phyloP scores from a whole-genome alignment of 2,329 filamentous ascomycete species.

The Pseudogymnoascus sp. region DNA sequence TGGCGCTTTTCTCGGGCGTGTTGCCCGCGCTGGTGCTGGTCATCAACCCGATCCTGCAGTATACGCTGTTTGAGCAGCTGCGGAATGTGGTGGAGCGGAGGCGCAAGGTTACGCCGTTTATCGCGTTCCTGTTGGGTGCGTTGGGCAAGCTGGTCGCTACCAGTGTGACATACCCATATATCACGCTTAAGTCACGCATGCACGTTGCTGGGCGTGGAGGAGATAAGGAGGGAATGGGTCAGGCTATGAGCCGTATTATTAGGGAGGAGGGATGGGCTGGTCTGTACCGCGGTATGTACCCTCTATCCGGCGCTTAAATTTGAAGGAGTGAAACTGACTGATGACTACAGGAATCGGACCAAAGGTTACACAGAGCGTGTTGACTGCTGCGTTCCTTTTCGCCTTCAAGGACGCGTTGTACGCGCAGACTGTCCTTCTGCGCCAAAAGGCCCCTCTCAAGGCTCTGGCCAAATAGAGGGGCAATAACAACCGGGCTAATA shows the following conservation, averaged over 20 bases:
- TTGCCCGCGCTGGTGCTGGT: slow-evolving; percentile 88
- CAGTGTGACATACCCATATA: slow-evolving; percentile 92
- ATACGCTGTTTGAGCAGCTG: slow-evolving; percentile 97
- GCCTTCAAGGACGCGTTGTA: slow-evolving; percentile 98
- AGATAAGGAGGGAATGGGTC: slow-evolving; percentile 73
- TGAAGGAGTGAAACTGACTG: neutral
- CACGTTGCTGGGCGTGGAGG: slow-evolving; percentile 74
- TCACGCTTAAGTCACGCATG: slow-evolving; percentile 97
- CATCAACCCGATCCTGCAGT: slow-evolving; percentile 97
- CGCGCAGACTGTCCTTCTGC: slow-evolving; percentile 64
- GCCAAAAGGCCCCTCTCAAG: slow-evolving; percentile 31
- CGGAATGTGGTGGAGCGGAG: slow-evolving; percentile 77
- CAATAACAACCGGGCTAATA: neutral
- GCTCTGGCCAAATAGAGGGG: slow-evolving; percentile 7
- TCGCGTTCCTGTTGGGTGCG: slow-evolving; percentile 87
- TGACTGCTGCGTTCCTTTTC: slow-evolving; percentile 93
- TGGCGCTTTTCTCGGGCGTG: slow-evolving; percentile 84
- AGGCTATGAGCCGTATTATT: slow-evolving; percentile 70
- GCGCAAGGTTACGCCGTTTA: slow-evolving; percentile 64
- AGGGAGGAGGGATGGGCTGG: slow-evolving; percentile 85
- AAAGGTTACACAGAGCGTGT: slow-evolving; percentile 93
- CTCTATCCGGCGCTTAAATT: neutral
- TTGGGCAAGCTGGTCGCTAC: slow-evolving; percentile 93
- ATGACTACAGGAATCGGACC: slow-evolving; percentile 68
- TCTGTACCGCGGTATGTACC: slow-evolving; percentile 73